Evolutionary conservation across 108 stramenopile species (phyloP), one percentile per base, ranked within the genome.

Genomic region (Conticribra guillardii): DNA sequence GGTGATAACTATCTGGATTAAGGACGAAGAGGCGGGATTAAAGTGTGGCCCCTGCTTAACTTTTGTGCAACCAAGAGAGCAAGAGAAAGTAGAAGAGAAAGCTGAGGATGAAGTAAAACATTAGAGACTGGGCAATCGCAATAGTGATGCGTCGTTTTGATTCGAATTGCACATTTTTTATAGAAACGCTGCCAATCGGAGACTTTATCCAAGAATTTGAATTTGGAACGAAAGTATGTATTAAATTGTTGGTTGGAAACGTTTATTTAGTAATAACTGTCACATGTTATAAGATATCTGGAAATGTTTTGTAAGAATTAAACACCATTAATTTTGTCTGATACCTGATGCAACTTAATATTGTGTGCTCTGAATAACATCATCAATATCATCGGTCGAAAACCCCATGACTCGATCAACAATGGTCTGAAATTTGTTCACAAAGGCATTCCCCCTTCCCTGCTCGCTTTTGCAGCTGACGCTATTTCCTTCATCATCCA

Each of bases 1-100:
- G 16, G 27, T 84, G 1, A 88, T 95, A 44, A 95, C 94, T 0
- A 44, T 80, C 3, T 79, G 63, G 71, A 92, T 95, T 45, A 69
- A 91, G 33, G 94, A 95, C 58, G 62, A 95, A 9, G 72, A 88
- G 27, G 59, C 67, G 17, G 94, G 94, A 8, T 62, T 95, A 0
- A 82, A 84, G 48, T 95, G 94, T 66, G 90, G 94, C 22, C 68
- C 77, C 11, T 86, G 85, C 37, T 69, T 69, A 64, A 79, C 59
- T 0, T 57, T 79, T 15, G 64, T 71, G 0, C 14, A 57, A 29
- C 63, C 69, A 15, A 60, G 27, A 1, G 58, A 59, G 23, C 11
- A 54, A 14, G 48, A 59, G 24, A 41, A 23, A 30, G 49, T 51
- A 18, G 44, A 41, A 11, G 31, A 46, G 28, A 24, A 64, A 44